Evolutionary conservation across 805 yeast genomes (phyloP), one percentile per base, ranked within the genome.

Genomic region (Peterozyma xylosa): DNA sequence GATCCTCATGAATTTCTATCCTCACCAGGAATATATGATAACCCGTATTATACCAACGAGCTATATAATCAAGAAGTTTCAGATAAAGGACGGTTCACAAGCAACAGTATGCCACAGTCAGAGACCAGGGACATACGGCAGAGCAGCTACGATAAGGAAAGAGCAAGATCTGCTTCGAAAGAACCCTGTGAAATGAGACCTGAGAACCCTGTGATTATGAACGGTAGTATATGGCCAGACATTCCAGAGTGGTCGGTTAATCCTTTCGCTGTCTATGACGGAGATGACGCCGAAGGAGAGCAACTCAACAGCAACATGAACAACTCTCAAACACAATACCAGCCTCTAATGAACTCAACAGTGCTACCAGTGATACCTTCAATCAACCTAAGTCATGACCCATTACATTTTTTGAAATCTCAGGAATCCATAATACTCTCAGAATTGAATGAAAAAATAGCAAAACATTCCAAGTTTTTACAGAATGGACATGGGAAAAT

Each of bases 401-500:
- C 70, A 2, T 39, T 64, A 9, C 59, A 60, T 36, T 66, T 59
- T 45, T 46, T 65, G 30, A 56, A 58, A 39, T 56, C 57, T 39
- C 62, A 58, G 41, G 65, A 63, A 47, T 46, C 52, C 3, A 38
- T 53, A 14, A 42, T 61, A 3, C 34, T 54, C 6, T 47, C 48
- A 27, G 62, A 60, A 29, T 45, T 65, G 18, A 45, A 48, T 13
- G 49, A 51, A 9, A 54, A 63, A 35, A 41, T 58, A 1, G 34
- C 43, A 11, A 45, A 47, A 11, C 74, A 70, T 41, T 36, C 49
- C 16, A 30, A 30, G 5, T 58, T 56, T 33, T 51, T 72, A 11
- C 46, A 50, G 9, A 45, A 51, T 3, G 76, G 76, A 1, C 64
- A 64, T 48, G 56, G 52, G 14, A 56, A 58, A 38, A 54, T 73